These are phyloP conservation scores for Mycena haematopus DNA, from an alignment of 768 basidiomycete species.

Conservation along the genomic window DNA sequence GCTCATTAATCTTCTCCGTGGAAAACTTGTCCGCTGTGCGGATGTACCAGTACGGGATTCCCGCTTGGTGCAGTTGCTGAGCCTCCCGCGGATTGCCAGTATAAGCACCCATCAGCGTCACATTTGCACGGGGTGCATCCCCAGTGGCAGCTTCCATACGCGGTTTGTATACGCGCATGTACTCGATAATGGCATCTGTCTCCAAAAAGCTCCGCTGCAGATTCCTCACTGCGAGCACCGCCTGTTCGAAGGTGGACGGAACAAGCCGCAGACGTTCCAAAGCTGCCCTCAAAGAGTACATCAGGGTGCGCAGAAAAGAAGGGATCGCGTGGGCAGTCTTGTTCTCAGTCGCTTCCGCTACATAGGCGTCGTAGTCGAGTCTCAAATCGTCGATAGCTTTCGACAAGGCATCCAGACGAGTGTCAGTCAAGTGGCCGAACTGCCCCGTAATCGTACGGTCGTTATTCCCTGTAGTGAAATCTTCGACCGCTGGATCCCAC, in stretches of 20 bases:
- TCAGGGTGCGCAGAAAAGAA: too few relatives aligned
- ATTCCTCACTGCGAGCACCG: slow-evolving; percentile 9
- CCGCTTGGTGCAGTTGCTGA: slow-evolving; percentile 22
- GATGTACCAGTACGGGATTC: slow-evolving; percentile 33
- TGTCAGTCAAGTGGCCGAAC: too few relatives aligned
- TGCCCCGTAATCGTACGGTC: too few relatives aligned
- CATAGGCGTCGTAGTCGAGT: too few relatives aligned
- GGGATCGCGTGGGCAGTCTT: too few relatives aligned
- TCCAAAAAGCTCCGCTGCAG: slow-evolving; percentile 29
- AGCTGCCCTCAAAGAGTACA: too few relatives aligned
- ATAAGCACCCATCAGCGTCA: slow-evolving; percentile 22
- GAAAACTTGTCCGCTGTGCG: background rate
- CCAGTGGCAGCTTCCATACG: slow-evolving; percentile 6
- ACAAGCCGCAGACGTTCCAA: background rate
- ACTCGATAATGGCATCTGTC: slow-evolving; percentile 20
- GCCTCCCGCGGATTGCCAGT: slow-evolving; percentile 17
- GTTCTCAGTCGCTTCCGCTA: background rate
- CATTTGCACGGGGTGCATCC: background rate
- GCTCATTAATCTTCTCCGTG: background rate
- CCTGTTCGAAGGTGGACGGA: background rate
- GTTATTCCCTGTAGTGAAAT: slow-evolving; percentile 8
- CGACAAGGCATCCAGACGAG: too few relatives aligned
- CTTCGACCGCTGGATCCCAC: background rate
- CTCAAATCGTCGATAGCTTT: too few relatives aligned
- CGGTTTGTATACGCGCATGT: slow-evolving; percentile 19